phyloP scores from a whole-genome alignment of 768 basidiomycete genomes.

The Leccinum disarticulatum region DNA sequence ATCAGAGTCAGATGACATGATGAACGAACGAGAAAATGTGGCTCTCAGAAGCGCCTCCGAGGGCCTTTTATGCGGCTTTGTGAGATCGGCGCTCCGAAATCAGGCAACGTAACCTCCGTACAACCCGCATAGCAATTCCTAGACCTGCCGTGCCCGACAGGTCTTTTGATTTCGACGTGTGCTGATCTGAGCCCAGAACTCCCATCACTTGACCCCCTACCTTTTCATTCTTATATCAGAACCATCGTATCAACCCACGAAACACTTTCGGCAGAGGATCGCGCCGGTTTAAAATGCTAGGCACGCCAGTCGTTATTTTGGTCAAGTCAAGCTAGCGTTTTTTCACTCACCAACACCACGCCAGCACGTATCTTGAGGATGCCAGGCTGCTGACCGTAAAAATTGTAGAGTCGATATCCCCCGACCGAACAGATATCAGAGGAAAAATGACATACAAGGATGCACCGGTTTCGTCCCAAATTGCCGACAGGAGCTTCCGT shows the following conservation, averaged over 20 bases:
- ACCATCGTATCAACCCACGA: neutral
- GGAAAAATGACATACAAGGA: neutral
- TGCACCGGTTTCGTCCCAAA: neutral
- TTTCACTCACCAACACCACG: neutral
- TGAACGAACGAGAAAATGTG: neutral
- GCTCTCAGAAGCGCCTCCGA: neutral
- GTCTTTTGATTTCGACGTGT: neutral
- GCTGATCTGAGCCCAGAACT: neutral
- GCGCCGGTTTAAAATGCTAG: neutral
- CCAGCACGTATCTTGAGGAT: neutral
- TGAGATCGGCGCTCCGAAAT: neutral
- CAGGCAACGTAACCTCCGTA: neutral
- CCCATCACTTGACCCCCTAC: neutral
- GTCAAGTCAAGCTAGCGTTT: neutral
- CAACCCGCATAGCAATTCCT: neutral
- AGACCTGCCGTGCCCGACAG: neutral
- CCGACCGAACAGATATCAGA: neutral
- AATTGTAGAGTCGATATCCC: neutral
- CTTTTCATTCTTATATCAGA: neutral
- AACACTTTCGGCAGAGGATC: neutral
- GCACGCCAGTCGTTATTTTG: neutral
- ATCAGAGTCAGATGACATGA: conserved; percentile 11
- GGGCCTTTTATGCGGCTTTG: neutral
- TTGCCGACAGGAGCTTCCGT: neutral
- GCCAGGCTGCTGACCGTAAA: neutral